Conservation (phyloP, 257 asterid genomes). For the Verbena officinalis region DNA sequence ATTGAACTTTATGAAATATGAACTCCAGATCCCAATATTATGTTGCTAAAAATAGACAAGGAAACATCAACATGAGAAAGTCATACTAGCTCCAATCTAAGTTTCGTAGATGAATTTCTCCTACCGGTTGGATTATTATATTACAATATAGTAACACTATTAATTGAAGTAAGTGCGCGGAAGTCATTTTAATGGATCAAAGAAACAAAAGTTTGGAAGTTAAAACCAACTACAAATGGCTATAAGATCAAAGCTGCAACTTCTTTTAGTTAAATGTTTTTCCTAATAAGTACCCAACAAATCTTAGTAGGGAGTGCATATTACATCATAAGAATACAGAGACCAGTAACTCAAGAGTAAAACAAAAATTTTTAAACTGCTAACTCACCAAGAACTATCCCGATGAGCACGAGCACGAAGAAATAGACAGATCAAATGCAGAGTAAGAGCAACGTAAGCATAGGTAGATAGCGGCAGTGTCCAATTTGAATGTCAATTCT, state of each 20-base stretch:
- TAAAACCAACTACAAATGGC: conserved; percentile 8
- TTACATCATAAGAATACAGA: conserved; percentile 9
- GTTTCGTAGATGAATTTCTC: neutral
- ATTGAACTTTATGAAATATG: conserved; percentile 7
- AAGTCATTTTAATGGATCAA: conserved; percentile 7
- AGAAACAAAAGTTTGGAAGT: neutral
- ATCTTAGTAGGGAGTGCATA: neutral
- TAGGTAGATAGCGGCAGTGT: neutral
- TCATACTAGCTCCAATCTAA: conserved; percentile 13
- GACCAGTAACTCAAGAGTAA: conserved; percentile 3
- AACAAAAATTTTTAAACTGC: neutral
- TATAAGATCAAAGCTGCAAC: neutral
- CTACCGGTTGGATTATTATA: neutral
- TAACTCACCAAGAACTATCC: neutral
- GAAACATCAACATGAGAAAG: conserved; percentile 1
- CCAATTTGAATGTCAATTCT: conserved; percentile 1
- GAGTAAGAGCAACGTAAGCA: conserved; percentile 6
- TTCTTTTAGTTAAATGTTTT: neutral
- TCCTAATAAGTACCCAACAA: conserved; percentile 9
- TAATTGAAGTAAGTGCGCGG: conserved; percentile 11
- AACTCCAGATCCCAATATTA: conserved; percentile 4
- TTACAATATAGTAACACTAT: neutral
- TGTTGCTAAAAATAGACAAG: neutral
- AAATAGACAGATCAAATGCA: neutral
- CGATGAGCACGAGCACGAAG: neutral